A percentile compares a stretch with the other conserved stretches of the same genome.
Evolutionary conservation across 2,329 filamentous ascomycete species (phyloP).

Genomic region (Botrytis fabae): DNA sequence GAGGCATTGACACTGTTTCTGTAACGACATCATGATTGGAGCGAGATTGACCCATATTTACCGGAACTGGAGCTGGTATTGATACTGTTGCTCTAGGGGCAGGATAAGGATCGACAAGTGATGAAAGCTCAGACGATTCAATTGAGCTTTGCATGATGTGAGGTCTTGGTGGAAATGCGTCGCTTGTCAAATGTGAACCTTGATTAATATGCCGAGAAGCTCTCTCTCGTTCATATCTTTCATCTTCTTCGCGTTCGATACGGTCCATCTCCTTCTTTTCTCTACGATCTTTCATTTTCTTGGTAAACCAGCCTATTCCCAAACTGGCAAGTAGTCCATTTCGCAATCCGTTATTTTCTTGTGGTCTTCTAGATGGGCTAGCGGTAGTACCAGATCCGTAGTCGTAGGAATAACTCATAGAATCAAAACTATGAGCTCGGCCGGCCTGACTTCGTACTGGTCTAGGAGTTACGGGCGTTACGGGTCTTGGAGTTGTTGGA

Average conservation of each 20-base stretch:
- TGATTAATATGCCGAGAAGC: conserved; percentile 56
- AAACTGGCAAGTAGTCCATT: conserved; percentile 58
- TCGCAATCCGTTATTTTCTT: conserved; percentile 39
- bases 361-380: conserved; percentile 57
- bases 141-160: conserved; percentile 44
- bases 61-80: conserved; percentile 37
- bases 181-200: conserved; percentile 65
- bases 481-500: conserved; percentile 33
- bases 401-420: conserved; percentile 51
- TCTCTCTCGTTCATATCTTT: conserved; percentile 56
- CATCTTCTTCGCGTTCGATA: conserved; percentile 42
- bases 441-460: conserved; percentile 48
- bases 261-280: conserved; percentile 45
- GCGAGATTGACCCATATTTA: conserved; percentile 35
- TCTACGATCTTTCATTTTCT: conserved; percentile 60
- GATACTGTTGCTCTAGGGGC: conserved; percentile 45
- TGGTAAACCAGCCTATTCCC: conserved; percentile 68
- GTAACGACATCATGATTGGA: conserved; percentile 44
- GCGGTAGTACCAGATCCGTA: conserved; percentile 48
- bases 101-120: conserved; percentile 38
- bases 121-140: conserved; percentile 38
- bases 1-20: conserved; percentile 51
- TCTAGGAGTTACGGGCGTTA: conserved; percentile 35
- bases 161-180: conserved; percentile 54
- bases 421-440: conserved; percentile 51